These are phyloP conservation scores for Eucalyptus regnans DNA, from an alignment of 345 rosid genomes.

Conservation along the genomic window DNA sequence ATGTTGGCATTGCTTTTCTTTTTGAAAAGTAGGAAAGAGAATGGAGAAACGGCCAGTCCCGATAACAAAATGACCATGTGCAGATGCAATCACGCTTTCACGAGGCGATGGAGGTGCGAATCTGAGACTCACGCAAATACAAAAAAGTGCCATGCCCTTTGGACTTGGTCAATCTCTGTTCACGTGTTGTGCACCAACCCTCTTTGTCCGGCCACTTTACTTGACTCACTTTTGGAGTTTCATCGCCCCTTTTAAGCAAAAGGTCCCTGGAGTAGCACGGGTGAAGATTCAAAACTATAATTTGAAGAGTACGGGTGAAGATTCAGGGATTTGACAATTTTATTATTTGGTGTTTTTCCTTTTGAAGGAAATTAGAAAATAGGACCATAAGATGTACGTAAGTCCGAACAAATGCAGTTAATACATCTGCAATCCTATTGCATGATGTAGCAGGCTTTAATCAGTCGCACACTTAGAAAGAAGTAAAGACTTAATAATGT, in stretches of 20 bases:
- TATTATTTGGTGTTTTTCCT: not conserved
- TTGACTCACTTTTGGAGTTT: not conserved
- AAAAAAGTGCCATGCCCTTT: not conserved
- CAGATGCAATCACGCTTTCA: not conserved
- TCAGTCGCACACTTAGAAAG: not conserved
- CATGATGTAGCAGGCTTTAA: not conserved
- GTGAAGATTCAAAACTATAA: not conserved
- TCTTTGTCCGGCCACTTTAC: not conserved
- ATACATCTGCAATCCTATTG: fast-evolving
- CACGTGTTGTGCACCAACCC: not conserved
- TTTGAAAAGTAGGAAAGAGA: not conserved
- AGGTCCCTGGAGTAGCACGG: not conserved
- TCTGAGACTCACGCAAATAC: not conserved
- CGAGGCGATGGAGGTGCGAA: not conserved
- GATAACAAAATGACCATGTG: not conserved
- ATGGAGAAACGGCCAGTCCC: not conserved
- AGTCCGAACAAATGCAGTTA: not conserved
- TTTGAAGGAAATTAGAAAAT: not conserved
- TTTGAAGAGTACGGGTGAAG: not conserved
- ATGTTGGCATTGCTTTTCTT: not conserved
- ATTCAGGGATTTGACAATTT: not conserved
- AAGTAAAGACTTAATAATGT: not conserved
- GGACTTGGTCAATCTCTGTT: not conserved
- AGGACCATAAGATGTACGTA: not conserved
- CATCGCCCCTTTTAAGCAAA: not conserved